A percentile compares a stretch with the other conserved stretches of the same genome.
Conservation (phyloP, 108 stramenopile species). For the Skeletonema potamos region DNA sequence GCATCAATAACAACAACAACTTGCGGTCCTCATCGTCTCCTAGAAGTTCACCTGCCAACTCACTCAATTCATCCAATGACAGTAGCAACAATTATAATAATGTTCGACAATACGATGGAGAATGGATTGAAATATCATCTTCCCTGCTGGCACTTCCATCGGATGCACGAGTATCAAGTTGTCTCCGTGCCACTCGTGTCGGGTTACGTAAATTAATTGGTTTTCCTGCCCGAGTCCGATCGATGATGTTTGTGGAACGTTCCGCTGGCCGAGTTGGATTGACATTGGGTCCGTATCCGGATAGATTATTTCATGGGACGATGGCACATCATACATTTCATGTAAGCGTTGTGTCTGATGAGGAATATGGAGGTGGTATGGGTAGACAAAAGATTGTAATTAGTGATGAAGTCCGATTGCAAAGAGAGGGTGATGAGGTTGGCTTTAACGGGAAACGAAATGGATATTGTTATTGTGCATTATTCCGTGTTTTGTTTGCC, state of each 20-base stretch:
- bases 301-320: constrained; percentile 40
- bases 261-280: constrained; percentile 57
- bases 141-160: constrained; percentile 50
- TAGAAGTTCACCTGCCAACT: constrained; percentile 12
- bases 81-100: not conserved
- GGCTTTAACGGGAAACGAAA: constrained; percentile 27
- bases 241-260: constrained; percentile 75
- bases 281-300: constrained; percentile 60
- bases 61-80: constrained; percentile 4
- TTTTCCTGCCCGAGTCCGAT: constrained; percentile 43
- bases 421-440: constrained; percentile 37
- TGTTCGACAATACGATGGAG: constrained; percentile 62
- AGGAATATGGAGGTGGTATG: not conserved
- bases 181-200: constrained; percentile 19
- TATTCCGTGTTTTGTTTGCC: constrained; percentile 25
- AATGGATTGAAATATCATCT: constrained; percentile 79
- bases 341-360: constrained; percentile 19
- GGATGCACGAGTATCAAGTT: constrained; percentile 21
- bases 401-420: constrained; percentile 56
- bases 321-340: constrained; percentile 61
- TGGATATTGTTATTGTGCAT: constrained; percentile 34
- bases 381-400: constrained; percentile 38
- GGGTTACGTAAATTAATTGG: constrained; percentile 34
- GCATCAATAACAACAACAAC: no score
- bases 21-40: not conserved